Evolutionary conservation across 2,329 filamentous ascomycete species (phyloP).

Genomic region (Fusarium nisikadoi): DNA sequence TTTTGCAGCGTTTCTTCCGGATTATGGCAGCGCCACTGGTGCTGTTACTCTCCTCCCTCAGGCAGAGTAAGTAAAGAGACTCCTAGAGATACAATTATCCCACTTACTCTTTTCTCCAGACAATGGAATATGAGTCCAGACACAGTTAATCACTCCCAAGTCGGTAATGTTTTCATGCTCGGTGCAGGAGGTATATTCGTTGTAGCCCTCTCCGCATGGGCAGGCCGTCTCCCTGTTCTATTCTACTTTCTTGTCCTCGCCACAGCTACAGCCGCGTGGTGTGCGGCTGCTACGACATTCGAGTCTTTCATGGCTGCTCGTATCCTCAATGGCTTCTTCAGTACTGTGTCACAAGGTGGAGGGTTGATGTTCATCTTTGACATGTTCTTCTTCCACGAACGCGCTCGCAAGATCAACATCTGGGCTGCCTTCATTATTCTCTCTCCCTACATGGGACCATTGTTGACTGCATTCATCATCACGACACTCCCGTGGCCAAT

Average conservation of each 20-base stretch:
- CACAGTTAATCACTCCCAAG: background rate
- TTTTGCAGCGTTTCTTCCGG: background rate
- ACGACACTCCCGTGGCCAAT: background rate
- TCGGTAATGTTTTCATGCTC: background rate
- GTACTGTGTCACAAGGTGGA: background rate
- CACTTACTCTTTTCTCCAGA: background rate
- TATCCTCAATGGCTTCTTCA: background rate
- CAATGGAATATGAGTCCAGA: background rate
- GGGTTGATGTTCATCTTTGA: background rate
- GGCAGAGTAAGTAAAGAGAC: background rate
- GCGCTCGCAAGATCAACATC: background rate
- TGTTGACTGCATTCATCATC: background rate
- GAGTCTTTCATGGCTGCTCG: background rate
- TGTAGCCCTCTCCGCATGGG: background rate
- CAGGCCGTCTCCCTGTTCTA: background rate
- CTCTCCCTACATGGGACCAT: background rate
- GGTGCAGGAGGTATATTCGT: background rate
- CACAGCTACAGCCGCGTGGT: fast-evolving
- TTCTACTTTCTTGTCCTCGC: background rate
- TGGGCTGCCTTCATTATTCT: background rate
- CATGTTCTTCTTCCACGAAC: background rate
- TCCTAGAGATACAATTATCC: fast-evolving
- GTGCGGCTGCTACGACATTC: background rate
- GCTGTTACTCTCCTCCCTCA: background rate
- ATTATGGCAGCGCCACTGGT: background rate